A percentile compares a stretch with the other conserved stretches of the same genome.
Conservation (phyloP, 176 grass and related monocot species). For the Themeda triandra region DNA sequence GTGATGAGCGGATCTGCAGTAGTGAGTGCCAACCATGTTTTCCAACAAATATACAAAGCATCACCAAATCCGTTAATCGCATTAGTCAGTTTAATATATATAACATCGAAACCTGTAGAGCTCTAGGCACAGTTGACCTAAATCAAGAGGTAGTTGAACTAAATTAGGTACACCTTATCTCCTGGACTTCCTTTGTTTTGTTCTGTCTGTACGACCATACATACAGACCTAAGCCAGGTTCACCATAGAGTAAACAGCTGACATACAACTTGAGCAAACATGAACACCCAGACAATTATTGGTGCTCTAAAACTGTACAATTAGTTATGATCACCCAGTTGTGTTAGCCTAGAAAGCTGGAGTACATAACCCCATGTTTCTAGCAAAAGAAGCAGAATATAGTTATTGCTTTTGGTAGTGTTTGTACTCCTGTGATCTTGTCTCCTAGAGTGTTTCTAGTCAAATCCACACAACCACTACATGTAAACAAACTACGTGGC, state of each 20-base stretch:
- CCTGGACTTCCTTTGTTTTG: not conserved
- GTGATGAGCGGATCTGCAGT: too few species aligned
- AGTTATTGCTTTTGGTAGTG: slow-evolving; percentile 24
- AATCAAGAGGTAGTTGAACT: not conserved
- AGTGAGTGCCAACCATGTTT: too few species aligned
- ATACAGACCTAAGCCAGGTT: not conserved
- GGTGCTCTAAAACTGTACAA: not conserved
- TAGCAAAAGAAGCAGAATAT: not conserved
- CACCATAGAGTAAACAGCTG: not conserved
- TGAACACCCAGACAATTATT: not conserved
- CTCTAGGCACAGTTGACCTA: not conserved
- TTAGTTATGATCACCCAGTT: not conserved
- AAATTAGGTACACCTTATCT: not conserved
- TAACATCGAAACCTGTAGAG: not conserved
- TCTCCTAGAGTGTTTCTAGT: not conserved
- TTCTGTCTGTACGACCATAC: not conserved
- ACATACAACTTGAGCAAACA: not conserved
- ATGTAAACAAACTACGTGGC: not conserved
- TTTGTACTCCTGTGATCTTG: not conserved
- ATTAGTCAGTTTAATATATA: not conserved
- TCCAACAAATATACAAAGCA: too few species aligned
- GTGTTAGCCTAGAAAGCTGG: not conserved
- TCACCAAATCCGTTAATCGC: not conserved
- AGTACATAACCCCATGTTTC: not conserved
- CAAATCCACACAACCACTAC: slow-evolving; percentile 22